Conservation (phyloP, 768 basidiomycete species). For the Hebeloma cylindrosporum region DNA sequence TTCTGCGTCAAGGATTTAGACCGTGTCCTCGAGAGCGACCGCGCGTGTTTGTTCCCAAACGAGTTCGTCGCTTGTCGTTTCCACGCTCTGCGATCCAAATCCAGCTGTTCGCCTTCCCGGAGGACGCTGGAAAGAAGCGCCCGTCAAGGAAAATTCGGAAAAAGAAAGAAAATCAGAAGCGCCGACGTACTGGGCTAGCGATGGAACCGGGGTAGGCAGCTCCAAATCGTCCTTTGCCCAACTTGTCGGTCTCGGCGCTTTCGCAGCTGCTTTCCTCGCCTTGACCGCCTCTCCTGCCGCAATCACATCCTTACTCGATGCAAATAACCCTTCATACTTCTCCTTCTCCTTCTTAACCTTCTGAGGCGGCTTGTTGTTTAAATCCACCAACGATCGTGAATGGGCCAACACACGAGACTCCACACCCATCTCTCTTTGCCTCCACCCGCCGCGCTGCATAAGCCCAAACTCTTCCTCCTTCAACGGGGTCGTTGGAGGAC, state of each 20-base stretch:
- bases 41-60: constrained; percentile 62
- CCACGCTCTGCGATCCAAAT: constrained; percentile 68
- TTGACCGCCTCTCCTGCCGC: neutral
- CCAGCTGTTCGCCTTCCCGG: constrained; percentile 58
- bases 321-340: no score
- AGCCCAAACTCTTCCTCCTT: constrained; percentile 19
- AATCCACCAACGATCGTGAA: constrained; percentile 46
- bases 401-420: constrained; percentile 50
- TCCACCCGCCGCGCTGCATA: constrained; percentile 9
- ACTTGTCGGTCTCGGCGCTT: constrained; percentile 50
- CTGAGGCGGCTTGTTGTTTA: constrained; percentile 20
- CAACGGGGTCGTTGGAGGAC: constrained; percentile 50
- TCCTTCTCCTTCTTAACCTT: constrained; percentile 13
- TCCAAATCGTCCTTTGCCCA: constrained; percentile 62
- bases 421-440: constrained; percentile 28
- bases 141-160: neutral
- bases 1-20: constrained; percentile 53
- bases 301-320: no score
- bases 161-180: constrained; percentile 3
- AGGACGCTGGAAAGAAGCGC: constrained; percentile 51
- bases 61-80: constrained; percentile 60
- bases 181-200: constrained; percentile 50
- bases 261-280: constrained; percentile 5
- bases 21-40: constrained; percentile 62
- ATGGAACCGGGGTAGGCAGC: constrained; percentile 57